Evolutionary conservation across 805 yeast species (phyloP), one percentile per base, ranked within the genome.

Genomic region (Candida caryicola): DNA sequence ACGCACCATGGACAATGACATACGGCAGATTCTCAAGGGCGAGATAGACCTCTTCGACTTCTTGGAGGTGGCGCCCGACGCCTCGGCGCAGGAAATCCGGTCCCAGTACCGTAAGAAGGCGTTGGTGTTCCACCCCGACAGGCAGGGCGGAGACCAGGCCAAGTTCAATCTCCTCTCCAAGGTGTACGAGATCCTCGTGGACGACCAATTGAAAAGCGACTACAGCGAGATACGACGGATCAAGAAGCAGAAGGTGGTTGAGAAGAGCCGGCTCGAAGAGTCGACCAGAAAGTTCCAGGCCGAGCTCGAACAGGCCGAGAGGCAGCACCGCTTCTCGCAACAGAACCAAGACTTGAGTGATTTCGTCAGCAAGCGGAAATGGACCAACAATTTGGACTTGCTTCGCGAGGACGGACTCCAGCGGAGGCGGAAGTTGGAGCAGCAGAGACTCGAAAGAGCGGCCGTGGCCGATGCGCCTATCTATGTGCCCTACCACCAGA

Each of bases 71-170:
- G 32, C 42, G 0, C 51, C 54, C 1, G 43, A 44, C 7, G 62
- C 68, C 8, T 28, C 53, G 4, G 26, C 23, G 3, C 36, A 40
- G 3, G 60, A 54, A 9, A 62, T 69, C 17, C 46, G 57, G 29
- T 38, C 53, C 4, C 56, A 54, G 33, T 69, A 64, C 46, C 52
- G 73, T 27, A 47, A 49, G 28, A 45, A 55, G 40, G 74, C 74
- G 1, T 56, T 69, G 15, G 32, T 43, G 15, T 62, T 51, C 42
- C 74, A 69, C 43, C 74, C 74, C 5, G 74, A 69, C 46, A 69
- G 68, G 46, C 60, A 61, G 16, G 48, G 47, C 8, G 44, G 44
- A 15, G 37, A 39, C 28, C 33, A 42, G 9, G 40, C 39, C 14
- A 53, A 58, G 40, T 69, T 69, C 49, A 62, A 62, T 27, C 33